Conservation (phyloP, 495 filamentous ascomycete genomes). For the Tuber indicum region DNA sequence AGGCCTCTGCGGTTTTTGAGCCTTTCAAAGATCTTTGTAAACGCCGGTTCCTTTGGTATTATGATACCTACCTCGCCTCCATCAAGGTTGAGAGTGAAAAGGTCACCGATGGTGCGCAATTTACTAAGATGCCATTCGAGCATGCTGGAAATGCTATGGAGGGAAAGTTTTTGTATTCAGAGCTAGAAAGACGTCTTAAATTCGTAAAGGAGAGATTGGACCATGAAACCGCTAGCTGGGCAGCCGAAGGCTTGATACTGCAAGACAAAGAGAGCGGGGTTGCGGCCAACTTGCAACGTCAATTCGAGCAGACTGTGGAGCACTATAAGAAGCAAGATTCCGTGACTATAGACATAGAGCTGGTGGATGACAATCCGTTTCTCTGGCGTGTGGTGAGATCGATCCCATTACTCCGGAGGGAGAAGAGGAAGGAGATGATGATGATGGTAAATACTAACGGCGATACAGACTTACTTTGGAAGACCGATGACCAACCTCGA, state of each 20-base stretch:
- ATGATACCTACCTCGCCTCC: constrained; percentile 69
- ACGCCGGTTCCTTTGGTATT: constrained; percentile 92
- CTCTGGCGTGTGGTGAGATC: constrained; percentile 51
- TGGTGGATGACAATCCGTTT: constrained; percentile 68
- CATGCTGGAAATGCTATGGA: constrained; percentile 71
- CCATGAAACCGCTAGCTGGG: constrained; percentile 67
- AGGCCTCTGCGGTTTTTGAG: constrained; percentile 54
- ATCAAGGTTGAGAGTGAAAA: constrained; percentile 59
- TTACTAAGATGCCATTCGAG: constrained; percentile 82
- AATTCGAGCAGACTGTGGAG: constrained; percentile 76
- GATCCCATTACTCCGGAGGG: constrained; percentile 49
- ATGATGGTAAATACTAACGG: neutral
- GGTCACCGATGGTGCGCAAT: constrained; percentile 55
- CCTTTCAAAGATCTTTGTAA: constrained; percentile 89
- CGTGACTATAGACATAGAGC: constrained; percentile 63
- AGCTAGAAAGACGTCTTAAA: constrained; percentile 61
- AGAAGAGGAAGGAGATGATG: no score
- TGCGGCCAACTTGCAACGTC: constrained; percentile 71
- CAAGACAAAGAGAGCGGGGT: constrained; percentile 64
- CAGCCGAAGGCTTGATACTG: constrained; percentile 56
- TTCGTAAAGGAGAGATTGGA: constrained; percentile 62
- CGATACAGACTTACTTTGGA: constrained; percentile 69
- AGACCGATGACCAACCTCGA: constrained; percentile 89
- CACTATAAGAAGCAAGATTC: constrained; percentile 61
- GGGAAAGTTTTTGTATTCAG: constrained; percentile 75